Percentiles rank a stretch among this genome's conserved stretches.
These are phyloP conservation scores for Claviceps quebecensis DNA, from an alignment of 2,329 filamentous ascomycete genomes.

Conservation along the genomic window DNA sequence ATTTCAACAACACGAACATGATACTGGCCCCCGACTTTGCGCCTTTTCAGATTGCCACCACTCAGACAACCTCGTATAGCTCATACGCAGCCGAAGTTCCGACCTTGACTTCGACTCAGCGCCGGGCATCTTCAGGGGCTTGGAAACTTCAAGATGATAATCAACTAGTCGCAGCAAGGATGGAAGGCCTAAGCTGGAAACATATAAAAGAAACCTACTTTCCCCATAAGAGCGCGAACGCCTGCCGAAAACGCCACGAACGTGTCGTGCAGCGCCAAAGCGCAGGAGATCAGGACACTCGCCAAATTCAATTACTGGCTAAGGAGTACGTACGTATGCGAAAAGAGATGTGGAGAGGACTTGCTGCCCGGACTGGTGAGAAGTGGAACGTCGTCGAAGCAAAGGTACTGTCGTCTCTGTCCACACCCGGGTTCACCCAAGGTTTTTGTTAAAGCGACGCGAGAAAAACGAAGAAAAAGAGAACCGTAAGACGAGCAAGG, in stretches of 20 bases:
- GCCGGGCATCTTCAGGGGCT: slow-evolving; percentile 46
- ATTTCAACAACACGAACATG: slow-evolving; percentile 23
- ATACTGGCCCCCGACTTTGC: slow-evolving; percentile 19
- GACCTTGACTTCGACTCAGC: slow-evolving; percentile 29
- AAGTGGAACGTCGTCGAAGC: slow-evolving; percentile 60
- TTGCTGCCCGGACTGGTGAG: slow-evolving; percentile 66
- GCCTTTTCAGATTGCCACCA: slow-evolving; percentile 8
- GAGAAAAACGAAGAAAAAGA: not conserved
- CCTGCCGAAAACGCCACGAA: slow-evolving; percentile 81
- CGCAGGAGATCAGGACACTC: slow-evolving; percentile 64
- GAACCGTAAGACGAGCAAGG: not conserved
- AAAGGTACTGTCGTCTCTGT: slow-evolving; percentile 30
- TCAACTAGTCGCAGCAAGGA: slow-evolving; percentile 55
- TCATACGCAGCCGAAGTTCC: slow-evolving; percentile 22
- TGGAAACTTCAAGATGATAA: slow-evolving; percentile 68
- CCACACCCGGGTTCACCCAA: not conserved
- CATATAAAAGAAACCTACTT: slow-evolving; percentile 68
- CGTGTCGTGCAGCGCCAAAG: slow-evolving; percentile 63
- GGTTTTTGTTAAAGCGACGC: not conserved
- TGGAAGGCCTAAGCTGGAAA: slow-evolving; percentile 68
- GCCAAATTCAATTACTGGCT: slow-evolving; percentile 60
- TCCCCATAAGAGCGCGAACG: slow-evolving; percentile 63
- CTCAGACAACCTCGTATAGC: slow-evolving; percentile 22
- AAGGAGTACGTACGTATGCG: slow-evolving; percentile 67
- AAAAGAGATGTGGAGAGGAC: slow-evolving; percentile 65